Percentiles rank a stretch among this genome's conserved stretches.
Conservation (phyloP, 257 asterid species). For the Coffea canephora region DNA sequence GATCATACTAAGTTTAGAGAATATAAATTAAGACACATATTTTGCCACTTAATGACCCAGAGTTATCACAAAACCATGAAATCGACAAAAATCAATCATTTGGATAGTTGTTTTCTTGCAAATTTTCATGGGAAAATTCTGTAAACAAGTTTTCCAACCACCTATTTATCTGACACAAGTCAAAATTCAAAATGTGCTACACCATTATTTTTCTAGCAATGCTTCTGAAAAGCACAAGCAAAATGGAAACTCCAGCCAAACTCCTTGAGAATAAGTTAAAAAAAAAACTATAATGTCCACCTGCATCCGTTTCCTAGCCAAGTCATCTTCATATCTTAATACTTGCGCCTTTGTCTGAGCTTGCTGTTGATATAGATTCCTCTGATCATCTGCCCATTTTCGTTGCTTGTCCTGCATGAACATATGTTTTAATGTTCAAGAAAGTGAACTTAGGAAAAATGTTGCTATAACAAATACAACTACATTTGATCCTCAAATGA, state of each 20-base stretch:
- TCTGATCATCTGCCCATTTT: constrained; percentile 91
- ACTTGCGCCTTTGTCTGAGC: constrained; percentile 90
- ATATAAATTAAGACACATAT: background rate
- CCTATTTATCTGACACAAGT: too few species aligned
- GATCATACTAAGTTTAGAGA: background rate
- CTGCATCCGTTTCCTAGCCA: constrained; percentile 92
- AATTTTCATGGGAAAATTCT: too few species aligned
- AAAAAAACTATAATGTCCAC: constrained; percentile 30
- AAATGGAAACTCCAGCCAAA: background rate
- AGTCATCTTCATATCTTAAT: constrained; percentile 90
- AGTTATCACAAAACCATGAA: background rate
- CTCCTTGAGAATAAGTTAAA: background rate
- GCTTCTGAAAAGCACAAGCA: too few species aligned
- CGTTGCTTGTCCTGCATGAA: constrained; percentile 68
- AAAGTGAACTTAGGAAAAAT: background rate
- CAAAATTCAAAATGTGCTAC: too few species aligned
- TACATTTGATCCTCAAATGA: too few species aligned
- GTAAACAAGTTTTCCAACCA: too few species aligned
- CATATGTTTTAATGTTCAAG: background rate
- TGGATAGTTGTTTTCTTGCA: too few species aligned
- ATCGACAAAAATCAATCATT: too few species aligned
- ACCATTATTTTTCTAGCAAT: too few species aligned
- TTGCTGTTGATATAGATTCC: constrained; percentile 78
- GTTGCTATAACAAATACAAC: too few species aligned
- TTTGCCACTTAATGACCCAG: background rate